Percentiles rank a stretch among this genome's conserved stretches.
Conservation (phyloP, 2,329 filamentous ascomycete genomes). For the Dactylella cylindrospora region DNA sequence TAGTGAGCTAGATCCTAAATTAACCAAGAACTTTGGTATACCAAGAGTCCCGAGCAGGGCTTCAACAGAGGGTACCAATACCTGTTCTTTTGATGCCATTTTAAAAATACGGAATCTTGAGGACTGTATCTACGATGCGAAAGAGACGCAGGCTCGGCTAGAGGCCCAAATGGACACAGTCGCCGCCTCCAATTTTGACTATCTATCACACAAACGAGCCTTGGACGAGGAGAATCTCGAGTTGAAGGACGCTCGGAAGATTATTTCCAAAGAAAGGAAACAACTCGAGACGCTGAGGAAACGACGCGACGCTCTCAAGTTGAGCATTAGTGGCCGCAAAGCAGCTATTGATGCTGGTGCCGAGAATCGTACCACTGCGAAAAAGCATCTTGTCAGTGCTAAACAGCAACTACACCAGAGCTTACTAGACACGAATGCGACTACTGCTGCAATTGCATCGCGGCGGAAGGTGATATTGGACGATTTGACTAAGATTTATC, state of each 20-base stretch:
- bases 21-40: slow-evolving; percentile 25
- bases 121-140: slow-evolving; percentile 67
- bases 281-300: slow-evolving; percentile 64
- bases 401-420: slow-evolving; percentile 62
- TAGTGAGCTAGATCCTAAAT: slow-evolving; percentile 55
- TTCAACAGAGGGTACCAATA: slow-evolving; percentile 51
- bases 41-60: slow-evolving; percentile 52
- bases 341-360: slow-evolving; percentile 68
- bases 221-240: slow-evolving; percentile 46
- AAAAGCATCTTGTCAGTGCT: slow-evolving; percentile 64
- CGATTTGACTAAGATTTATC: slow-evolving; percentile 75
- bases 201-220: slow-evolving; percentile 18
- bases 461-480: slow-evolving; percentile 86
- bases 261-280: slow-evolving; percentile 66
- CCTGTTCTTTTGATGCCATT: slow-evolving; percentile 66
- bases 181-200: slow-evolving; percentile 48
- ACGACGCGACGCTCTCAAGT: slow-evolving; percentile 67
- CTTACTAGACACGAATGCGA: slow-evolving; percentile 59
- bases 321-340: slow-evolving; percentile 66
- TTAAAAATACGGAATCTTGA: slow-evolving; percentile 67
- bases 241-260: slow-evolving; percentile 54
- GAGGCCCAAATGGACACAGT: slow-evolving; percentile 61
- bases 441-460: slow-evolving; percentile 70
- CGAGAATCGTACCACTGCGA: slow-evolving; percentile 61
- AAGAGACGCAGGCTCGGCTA: slow-evolving; percentile 62